Percentiles rank a stretch among this genome's conserved stretches.
phyloP scores from a whole-genome alignment of 345 rosid species.

The Linum trigynum region DNA sequence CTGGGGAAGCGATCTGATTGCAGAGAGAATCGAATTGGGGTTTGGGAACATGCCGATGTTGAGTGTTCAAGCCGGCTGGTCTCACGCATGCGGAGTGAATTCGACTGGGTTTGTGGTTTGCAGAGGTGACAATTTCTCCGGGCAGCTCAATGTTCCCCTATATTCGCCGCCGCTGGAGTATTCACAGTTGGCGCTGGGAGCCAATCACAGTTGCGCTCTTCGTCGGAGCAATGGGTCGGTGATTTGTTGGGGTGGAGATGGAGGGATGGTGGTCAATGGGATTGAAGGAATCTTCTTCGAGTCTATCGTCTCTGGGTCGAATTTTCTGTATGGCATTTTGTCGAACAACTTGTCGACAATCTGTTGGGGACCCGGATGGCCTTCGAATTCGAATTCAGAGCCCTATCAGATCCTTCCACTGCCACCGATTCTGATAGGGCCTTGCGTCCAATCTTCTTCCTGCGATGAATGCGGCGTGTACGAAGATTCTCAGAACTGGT shows the following conservation, averaged over 20 bases:
- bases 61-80: constrained; percentile 48
- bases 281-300: constrained; percentile 34
- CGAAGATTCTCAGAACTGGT: constrained; percentile 34
- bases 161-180: constrained; percentile 23
- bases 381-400: constrained; percentile 8
- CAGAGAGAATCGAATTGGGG: constrained; percentile 28
- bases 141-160: constrained; percentile 47
- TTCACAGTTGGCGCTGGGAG: constrained; percentile 53
- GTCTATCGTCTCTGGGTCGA: constrained; percentile 56
- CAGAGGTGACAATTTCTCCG: constrained; percentile 39
- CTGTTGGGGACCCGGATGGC: constrained; percentile 79
- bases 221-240: constrained; percentile 33
- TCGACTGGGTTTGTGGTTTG: constrained; percentile 47
- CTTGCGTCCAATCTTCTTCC: constrained; percentile 41
- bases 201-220: constrained; percentile 52
- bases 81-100: constrained; percentile 71
- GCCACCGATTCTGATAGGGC: constrained; percentile 52
- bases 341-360: constrained; percentile 33
- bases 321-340: constrained; percentile 60
- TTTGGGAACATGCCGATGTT: constrained; percentile 43
- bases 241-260: constrained; percentile 71
- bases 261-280: constrained; percentile 24
- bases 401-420: constrained; percentile 23
- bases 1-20: constrained; percentile 46
- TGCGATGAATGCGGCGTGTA: constrained; percentile 39